Evolutionary conservation across 2,329 filamentous ascomycete species (phyloP), one percentile per base, ranked within the genome.

Genomic region (Nigrospora osmanthi): DNA sequence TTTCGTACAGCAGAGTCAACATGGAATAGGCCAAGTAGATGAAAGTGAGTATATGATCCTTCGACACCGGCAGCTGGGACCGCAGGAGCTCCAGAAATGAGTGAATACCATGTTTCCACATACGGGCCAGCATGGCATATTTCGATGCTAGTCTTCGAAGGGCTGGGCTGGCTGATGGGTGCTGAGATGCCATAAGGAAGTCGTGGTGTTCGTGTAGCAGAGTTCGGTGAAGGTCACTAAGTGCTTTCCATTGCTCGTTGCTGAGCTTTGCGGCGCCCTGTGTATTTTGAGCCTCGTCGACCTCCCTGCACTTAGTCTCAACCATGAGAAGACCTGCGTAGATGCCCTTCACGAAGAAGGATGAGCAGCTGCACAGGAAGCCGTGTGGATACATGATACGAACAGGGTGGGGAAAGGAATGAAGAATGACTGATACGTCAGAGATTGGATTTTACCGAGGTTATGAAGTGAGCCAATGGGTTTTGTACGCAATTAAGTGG

Each of bases 101-200:
- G 58, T 94, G 89, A 5, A 97, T 96, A 0, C 87, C 90, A 54
- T 95, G 87, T 0, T 88, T 76, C 93, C 91, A 97, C 87, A 97
- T 93, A 0, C 90, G 72, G 0, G 87, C 89, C 0, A 90, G 90
- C 88, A 97, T 96, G 0, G 82, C 81, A 54, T 95, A 95, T 49
- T 93, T 91, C 0, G 76, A 75, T 0, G 89, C 84, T 0, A 96
- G 63, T 0, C 79, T 70, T 4, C 78, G 74, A 0, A 97, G 61
- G 0, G 83, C 79, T 0, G 73, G 72, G 23, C 76, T 85, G 0
- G 89, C 87, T 0, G 82, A 85, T 0, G 89, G 90, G 57, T 97
- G 89, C 53, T 96, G 89, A 0, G 81, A 87, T 0, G 90, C 89
- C 1, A 95, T 69, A 47, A 96, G 90, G 56, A 91, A 90, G 49